phyloP scores from a whole-genome alignment of 495 filamentous ascomycete species.

The Chlorociboria aeruginascens region DNA sequence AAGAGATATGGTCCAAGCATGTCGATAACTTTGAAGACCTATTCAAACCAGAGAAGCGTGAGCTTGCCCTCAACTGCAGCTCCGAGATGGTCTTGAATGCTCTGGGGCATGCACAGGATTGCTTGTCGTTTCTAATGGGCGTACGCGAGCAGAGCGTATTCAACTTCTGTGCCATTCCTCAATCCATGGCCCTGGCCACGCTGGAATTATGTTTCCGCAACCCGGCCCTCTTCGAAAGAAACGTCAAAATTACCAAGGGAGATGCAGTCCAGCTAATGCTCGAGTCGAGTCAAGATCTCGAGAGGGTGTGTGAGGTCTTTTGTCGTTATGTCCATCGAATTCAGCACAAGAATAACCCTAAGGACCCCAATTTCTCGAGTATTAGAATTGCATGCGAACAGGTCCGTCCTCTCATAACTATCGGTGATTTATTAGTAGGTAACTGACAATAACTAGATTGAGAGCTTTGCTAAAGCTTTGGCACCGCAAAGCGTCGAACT shows the following conservation, averaged over 20 bases:
- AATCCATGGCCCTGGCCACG: constrained; percentile 95
- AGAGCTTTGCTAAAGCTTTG: too few species aligned
- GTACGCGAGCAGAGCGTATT: constrained; percentile 97
- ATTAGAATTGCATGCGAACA: constrained; percentile 86
- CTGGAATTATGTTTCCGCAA: constrained; percentile 88
- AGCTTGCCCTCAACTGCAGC: constrained; percentile 74
- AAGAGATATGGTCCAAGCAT: constrained; percentile 92
- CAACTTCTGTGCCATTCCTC: constrained; percentile 97
- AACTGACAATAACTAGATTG: too few species aligned
- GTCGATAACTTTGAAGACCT: constrained; percentile 86
- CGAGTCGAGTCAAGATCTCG: constrained; percentile 80
- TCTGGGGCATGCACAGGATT: constrained; percentile 79
- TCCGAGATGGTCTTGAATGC: constrained; percentile 92
- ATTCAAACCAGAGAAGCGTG: constrained; percentile 67
- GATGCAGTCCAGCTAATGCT: constrained; percentile 86
- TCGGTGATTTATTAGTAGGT: too few species aligned
- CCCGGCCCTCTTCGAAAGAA: constrained; percentile 70
- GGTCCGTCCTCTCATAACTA: constrained; percentile 34
- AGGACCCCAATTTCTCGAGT: constrained; percentile 85
- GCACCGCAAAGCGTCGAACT: too few species aligned
- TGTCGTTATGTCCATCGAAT: constrained; percentile 64
- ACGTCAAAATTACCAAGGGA: constrained; percentile 95
- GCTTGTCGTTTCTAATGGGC: constrained; percentile 92
- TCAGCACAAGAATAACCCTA: constrained; percentile 86
- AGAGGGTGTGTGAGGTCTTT: constrained; percentile 68